Conservation (phyloP, 495 filamentous ascomycete species). For the Tuber brumale region DNA sequence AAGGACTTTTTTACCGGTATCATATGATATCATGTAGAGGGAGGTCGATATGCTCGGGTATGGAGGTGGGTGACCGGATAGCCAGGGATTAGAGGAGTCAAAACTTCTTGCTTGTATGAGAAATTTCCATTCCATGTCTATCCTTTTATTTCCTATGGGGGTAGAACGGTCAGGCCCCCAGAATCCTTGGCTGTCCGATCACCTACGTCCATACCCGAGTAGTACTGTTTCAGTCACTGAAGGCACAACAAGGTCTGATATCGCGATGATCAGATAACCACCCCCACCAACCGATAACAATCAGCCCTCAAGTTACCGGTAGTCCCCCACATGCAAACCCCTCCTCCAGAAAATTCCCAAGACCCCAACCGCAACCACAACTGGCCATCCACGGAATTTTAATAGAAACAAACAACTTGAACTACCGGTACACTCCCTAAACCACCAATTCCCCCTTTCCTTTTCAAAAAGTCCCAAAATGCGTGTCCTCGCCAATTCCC, state of each 20-base stretch:
- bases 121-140: too few species aligned
- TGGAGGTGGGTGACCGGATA: too few species aligned
- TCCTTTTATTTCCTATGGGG: too few species aligned
- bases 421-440: not conserved
- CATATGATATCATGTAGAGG: too few species aligned
- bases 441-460: not conserved
- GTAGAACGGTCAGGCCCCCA: too few species aligned
- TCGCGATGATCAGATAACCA: not conserved
- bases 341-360: not conserved
- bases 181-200: too few species aligned
- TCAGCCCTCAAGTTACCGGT: not conserved
- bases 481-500: slow-evolving; percentile 18
- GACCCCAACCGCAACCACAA: not conserved
- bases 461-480: slow-evolving; percentile 11
- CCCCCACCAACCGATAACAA: not conserved
- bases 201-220: too few species aligned
- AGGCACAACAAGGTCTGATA: not conserved
- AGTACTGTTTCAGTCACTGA: too few species aligned
- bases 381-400: not conserved
- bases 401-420: not conserved
- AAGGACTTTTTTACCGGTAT: too few species aligned
- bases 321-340: not conserved
- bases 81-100: too few species aligned
- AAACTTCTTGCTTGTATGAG: too few species aligned
- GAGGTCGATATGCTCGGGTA: too few species aligned